phyloP scores from a whole-genome alignment of 2,329 filamentous ascomycete genomes.

The Paecilomyces fulvus region DNA sequence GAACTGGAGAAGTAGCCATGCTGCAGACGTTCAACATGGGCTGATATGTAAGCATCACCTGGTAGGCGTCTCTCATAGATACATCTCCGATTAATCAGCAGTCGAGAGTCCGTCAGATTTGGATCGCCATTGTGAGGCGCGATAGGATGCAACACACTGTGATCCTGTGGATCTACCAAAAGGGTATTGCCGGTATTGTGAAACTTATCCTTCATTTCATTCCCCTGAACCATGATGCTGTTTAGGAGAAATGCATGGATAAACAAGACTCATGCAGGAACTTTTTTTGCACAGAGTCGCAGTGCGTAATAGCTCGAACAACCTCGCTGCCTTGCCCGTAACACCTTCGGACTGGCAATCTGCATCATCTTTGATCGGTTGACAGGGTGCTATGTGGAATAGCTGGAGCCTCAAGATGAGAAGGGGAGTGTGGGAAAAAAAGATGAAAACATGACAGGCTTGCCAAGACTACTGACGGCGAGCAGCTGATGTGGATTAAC shows the following conservation, averaged over 20 bases:
- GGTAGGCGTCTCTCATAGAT: slow-evolving; percentile 43
- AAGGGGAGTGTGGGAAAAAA: background rate
- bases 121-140: slow-evolving; percentile 16
- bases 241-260: background rate
- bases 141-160: background rate
- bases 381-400: background rate
- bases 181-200: background rate
- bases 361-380: background rate
- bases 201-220: background rate
- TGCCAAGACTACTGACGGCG: background rate
- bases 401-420: background rate
- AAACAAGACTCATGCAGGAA: background rate
- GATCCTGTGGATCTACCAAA: background rate
- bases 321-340: background rate
- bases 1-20: slow-evolving; percentile 39
- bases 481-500: background rate
- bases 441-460: background rate
- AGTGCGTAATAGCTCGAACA: background rate
- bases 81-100: slow-evolving; percentile 33
- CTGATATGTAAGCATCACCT: slow-evolving; percentile 41
- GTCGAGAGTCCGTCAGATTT: slow-evolving; percentile 29
- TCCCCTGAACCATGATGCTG: background rate
- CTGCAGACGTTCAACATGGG: slow-evolving; percentile 43
- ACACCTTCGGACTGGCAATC: background rate
- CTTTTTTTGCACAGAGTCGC: background rate